Conservation (phyloP, 2,329 filamentous ascomycete genomes). For the Diaporthe citrichinensis region DNA sequence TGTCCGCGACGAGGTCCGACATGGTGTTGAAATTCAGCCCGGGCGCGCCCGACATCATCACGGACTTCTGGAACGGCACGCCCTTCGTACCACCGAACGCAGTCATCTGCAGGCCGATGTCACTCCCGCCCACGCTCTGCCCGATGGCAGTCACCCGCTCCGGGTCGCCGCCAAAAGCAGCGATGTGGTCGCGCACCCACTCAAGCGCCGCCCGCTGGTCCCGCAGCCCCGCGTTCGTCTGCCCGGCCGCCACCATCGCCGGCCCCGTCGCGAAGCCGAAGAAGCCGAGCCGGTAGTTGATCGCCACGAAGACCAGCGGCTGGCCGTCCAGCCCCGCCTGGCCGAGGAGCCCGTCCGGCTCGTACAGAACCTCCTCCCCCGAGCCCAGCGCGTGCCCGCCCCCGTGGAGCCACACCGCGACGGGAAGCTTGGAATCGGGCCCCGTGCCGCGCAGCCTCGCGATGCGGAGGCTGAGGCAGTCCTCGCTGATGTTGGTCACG, state of each 20-base stretch:
- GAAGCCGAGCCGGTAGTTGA: constrained; percentile 47
- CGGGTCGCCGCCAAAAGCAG: constrained; percentile 26
- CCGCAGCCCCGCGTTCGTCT: constrained; percentile 50
- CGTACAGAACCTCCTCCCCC: constrained; percentile 44
- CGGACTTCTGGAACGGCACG: constrained; percentile 50
- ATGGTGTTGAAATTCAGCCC: constrained; percentile 50
- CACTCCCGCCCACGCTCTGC: constrained; percentile 50
- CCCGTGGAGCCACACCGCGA: constrained; percentile 47
- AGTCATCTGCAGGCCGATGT: constrained; percentile 48
- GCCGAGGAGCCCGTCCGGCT: constrained; percentile 45
- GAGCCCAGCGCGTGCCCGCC: constrained; percentile 46
- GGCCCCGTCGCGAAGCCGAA: constrained; percentile 46
- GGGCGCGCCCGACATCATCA: constrained; percentile 50
- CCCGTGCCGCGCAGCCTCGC: constrained; percentile 42
- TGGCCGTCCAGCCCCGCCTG: constrained; percentile 43
- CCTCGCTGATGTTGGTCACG: constrained; percentile 45
- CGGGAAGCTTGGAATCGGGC: constrained; percentile 43
- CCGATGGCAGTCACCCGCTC: constrained; percentile 48
- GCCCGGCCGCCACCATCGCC: constrained; percentile 43
- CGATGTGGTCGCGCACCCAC: constrained; percentile 39
- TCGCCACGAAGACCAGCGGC: constrained; percentile 45
- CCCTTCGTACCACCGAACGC: constrained; percentile 45
- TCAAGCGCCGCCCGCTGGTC: constrained; percentile 51
- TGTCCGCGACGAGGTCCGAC: constrained; percentile 45
- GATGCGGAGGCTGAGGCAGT: constrained; percentile 47